A percentile compares a stretch with the other conserved stretches of the same genome.
Conservation (phyloP, 2,329 filamentous ascomycete genomes). For the Aspergillus sp. region DNA sequence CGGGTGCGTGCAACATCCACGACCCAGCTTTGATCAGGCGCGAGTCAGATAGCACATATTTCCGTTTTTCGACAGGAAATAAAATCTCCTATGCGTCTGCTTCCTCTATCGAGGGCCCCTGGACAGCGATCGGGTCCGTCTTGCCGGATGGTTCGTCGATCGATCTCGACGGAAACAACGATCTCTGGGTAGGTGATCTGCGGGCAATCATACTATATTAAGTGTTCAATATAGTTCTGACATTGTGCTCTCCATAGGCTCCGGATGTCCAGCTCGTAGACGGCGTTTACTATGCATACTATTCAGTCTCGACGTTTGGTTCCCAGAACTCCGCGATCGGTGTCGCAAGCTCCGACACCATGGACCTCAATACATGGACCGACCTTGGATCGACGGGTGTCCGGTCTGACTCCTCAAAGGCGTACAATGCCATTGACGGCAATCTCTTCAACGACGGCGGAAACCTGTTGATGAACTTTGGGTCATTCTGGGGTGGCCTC, state of each 20-base stretch:
- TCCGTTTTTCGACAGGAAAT: conserved; percentile 54
- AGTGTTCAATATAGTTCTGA: background rate
- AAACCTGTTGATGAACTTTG: conserved; percentile 58
- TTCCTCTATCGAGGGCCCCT: conserved; percentile 50
- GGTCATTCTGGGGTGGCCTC: conserved; percentile 67
- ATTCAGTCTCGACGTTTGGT: conserved; percentile 64
- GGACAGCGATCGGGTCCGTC: conserved; percentile 49
- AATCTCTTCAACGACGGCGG: conserved; percentile 49
- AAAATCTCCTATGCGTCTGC: conserved; percentile 52
- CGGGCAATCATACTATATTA: background rate
- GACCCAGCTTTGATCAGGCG: conserved; percentile 52
- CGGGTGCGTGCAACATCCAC: conserved; percentile 39
- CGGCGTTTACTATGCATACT: conserved; percentile 64
- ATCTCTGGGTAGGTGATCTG: conserved; percentile 48
- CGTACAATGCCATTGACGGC: conserved; percentile 63
- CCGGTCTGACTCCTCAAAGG: conserved; percentile 39
- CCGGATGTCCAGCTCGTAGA: conserved; percentile 63
- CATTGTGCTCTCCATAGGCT: conserved; percentile 46
- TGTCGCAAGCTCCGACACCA: conserved; percentile 49
- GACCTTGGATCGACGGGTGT: conserved; percentile 35
- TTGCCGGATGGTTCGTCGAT: conserved; percentile 49
- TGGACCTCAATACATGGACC: conserved; percentile 37
- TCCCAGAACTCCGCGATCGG: conserved; percentile 64
- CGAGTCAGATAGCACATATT: conserved; percentile 51
- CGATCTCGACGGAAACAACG: conserved; percentile 45